Conservation (phyloP, 2,329 filamentous ascomycete species). For the Penicillium sp. region DNA sequence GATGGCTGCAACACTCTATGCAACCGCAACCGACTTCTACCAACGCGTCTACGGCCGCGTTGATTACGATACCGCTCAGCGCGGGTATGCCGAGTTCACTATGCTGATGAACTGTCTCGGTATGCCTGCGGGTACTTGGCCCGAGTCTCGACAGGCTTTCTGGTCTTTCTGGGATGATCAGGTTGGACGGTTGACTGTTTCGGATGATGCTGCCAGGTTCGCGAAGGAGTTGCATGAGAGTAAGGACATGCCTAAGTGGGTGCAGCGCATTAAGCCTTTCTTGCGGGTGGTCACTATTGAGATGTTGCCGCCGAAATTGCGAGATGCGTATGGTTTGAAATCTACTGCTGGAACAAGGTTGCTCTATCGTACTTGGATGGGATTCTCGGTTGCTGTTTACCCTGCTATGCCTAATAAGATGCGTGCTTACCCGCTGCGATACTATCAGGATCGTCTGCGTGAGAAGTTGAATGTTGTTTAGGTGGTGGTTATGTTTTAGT, state of each 20-base stretch:
- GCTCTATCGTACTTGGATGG: slow-evolving; percentile 34
- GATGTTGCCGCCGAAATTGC: slow-evolving; percentile 34
- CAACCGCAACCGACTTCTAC: slow-evolving; percentile 38
- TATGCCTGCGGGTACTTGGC: slow-evolving; percentile 32
- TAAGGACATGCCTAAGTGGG: slow-evolving; percentile 30
- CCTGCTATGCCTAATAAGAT: slow-evolving; percentile 33
- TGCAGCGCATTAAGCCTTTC: slow-evolving; percentile 32
- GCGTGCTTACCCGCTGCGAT: slow-evolving; percentile 32
- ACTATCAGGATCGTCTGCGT: slow-evolving; percentile 32
- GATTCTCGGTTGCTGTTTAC: slow-evolving; percentile 33
- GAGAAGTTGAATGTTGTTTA: slow-evolving; percentile 27
- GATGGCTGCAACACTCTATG: slow-evolving; percentile 38
- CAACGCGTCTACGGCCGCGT: slow-evolving; percentile 38
- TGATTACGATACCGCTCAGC: slow-evolving; percentile 32
- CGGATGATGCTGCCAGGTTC: slow-evolving; percentile 29
- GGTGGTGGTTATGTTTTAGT: neutral
- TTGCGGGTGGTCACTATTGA: slow-evolving; percentile 33
- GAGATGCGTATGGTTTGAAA: slow-evolving; percentile 36
- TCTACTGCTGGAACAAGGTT: slow-evolving; percentile 27
- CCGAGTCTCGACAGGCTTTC: slow-evolving; percentile 31
- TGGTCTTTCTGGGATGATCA: slow-evolving; percentile 40
- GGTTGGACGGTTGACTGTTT: slow-evolving; percentile 29
- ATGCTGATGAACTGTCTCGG: slow-evolving; percentile 29
- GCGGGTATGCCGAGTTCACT: slow-evolving; percentile 33
- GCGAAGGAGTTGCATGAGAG: slow-evolving; percentile 29